These are phyloP conservation scores for Suillus brevipes DNA, from an alignment of 768 basidiomycete species.

Conservation along the genomic window DNA sequence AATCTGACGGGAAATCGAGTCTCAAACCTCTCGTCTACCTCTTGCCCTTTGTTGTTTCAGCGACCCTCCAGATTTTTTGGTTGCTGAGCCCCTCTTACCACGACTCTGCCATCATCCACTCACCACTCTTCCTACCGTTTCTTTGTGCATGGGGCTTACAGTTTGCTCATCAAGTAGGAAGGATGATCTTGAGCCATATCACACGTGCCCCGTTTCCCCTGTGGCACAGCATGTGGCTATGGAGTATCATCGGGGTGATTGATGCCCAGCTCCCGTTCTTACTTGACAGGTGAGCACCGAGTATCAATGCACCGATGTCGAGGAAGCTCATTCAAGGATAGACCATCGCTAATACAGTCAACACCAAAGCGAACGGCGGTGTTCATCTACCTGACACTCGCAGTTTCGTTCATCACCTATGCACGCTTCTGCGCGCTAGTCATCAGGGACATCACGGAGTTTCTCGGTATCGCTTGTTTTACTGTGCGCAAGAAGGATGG, in stretches of 20 bases:
- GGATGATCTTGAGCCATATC: constrained; percentile 92
- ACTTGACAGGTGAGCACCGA: constrained; percentile 56
- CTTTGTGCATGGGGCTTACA: constrained; percentile 91
- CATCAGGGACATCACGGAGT: constrained; percentile 84
- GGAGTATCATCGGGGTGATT: constrained; percentile 71
- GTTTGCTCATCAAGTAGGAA: constrained; percentile 86
- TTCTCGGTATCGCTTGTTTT: constrained; percentile 93
- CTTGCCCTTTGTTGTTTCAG: constrained; percentile 75
- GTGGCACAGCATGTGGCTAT: constrained; percentile 87
- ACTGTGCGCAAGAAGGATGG: constrained; percentile 85
- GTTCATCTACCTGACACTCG: constrained; percentile 72
- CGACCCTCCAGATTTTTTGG: constrained; percentile 78
- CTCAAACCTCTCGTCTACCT: constrained; percentile 68
- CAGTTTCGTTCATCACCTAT: constrained; percentile 68
- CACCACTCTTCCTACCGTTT: constrained; percentile 82
- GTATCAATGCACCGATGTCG: constrained; percentile 12
- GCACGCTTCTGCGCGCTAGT: constrained; percentile 80
- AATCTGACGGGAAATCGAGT: constrained; percentile 40
- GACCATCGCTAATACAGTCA: constrained; percentile 76
- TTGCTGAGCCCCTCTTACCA: constrained; percentile 64
- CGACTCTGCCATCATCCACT: constrained; percentile 70
- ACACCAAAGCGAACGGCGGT: constrained; percentile 58
- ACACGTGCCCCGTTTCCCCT: constrained; percentile 81
- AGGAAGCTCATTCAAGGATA: constrained; percentile 18
- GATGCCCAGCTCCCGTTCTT: constrained; percentile 81